Percentiles rank a stretch among this genome's conserved stretches.
Conservation (phyloP, 805 yeast species). For the Spathaspora hagerdaliae region DNA sequence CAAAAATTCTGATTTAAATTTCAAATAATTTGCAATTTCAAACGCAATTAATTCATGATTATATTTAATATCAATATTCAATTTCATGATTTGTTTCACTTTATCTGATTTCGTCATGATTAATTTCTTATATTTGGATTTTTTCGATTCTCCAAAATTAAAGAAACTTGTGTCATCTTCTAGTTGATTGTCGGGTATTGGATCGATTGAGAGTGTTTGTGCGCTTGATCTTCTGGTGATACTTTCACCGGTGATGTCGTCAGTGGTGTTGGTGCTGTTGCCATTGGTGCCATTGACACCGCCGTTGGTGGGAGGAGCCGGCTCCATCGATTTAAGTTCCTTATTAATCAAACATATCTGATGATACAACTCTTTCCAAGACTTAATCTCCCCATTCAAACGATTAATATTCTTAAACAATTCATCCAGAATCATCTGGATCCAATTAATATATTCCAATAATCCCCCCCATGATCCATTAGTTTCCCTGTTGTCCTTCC, state of each 20-base stretch:
- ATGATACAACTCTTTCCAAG: conserved; percentile 29
- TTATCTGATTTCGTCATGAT: conserved; percentile 38
- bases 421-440: conserved; percentile 7
- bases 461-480: conserved; percentile 9
- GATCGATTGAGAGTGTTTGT: conserved; percentile 13
- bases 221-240: conserved; percentile 10
- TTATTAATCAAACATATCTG: conserved; percentile 22
- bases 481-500: conserved; percentile 5
- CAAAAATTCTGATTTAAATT: conserved; percentile 43
- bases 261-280: neutral
- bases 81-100: conserved; percentile 35
- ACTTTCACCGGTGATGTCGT: neutral
- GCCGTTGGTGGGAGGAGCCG: neutral
- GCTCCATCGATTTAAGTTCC: conserved; percentile 26
- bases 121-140: conserved; percentile 43
- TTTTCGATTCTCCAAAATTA: conserved; percentile 46
- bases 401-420: conserved; percentile 19
- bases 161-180: conserved; percentile 22
- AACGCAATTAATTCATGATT: conserved; percentile 64
- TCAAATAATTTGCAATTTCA: conserved; percentile 56
- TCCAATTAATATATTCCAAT: conserved; percentile 6
- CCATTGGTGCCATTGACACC: neutral
- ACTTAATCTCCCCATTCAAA: conserved; percentile 19
- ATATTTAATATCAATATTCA: conserved; percentile 45
- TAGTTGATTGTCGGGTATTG: conserved; percentile 8